Evolutionary conservation across 805 yeast genomes (phyloP), one percentile per base, ranked within the genome.

Genomic region (Lipomyces spencermartinsiae): DNA sequence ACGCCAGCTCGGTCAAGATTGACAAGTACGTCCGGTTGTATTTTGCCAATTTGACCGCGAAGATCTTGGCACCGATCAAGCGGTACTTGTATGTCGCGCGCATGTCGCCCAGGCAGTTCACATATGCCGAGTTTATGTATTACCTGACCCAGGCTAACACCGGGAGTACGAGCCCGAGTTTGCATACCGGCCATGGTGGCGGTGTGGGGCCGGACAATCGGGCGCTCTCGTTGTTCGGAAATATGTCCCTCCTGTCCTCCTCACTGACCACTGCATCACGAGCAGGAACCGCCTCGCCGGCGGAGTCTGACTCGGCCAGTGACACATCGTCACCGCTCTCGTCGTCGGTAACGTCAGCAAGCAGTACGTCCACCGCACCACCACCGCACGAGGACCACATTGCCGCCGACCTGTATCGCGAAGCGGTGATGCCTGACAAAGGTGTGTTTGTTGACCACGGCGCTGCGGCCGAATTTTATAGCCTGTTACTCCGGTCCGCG

Each of bases 41-140:
- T 34, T 69, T 69, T 58, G 69, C 71, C n/a, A 59, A 58, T n/a
- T 58, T 69, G 46, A 69, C 72, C n/a, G 71, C 66, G 16, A 63
- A 58, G 57, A 64, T 69, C 2, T 54, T 69, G 59, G 66, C 71
- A 7, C 72, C 72, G 1, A 59, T 69, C 4, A 63, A 61, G 58
- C 65, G 71, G 56, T 69, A 49, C 53, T 39, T 68, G 37, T 68
- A 57, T 37, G 71, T 68, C 9, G 62, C 69, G n/a, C 65, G 63
- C 59, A 51, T 43, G n/a, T 60, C 71, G 22, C 60, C 71, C 9
- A 58, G 57, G 29, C 58, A 63, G 35, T 66, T 68, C 35, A 60
- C 69, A 19, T 68, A 62, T 51, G 63, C 71, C 4, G 70, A 63
- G 39, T 68, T 66, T 59, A 68, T 68, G 59, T 63, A 63, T 31